Evolutionary conservation across 2,329 filamentous ascomycete genomes (phyloP), one percentile per base, ranked within the genome.

Genomic region (Penicillium sp.): DNA sequence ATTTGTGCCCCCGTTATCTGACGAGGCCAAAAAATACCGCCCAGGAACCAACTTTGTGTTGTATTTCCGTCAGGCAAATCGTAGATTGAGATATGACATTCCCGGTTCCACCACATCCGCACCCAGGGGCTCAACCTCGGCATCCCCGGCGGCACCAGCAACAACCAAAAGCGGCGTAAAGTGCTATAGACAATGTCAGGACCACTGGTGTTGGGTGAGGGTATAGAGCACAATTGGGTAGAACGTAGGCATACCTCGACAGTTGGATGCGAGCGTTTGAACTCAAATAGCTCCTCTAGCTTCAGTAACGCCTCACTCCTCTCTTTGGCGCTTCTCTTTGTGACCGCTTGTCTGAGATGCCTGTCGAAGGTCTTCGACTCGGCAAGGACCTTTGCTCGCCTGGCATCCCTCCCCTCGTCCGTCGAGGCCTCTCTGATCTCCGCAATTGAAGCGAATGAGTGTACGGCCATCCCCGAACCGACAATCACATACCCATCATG

Each of bases 141-240:
- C 52, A 35, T 55, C 26, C 1, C 52, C 52, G 7, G 38, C 52
- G 5, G 38, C 52, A 5, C 52, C 52, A 21, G 52, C 52, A 21
- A 41, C 52, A 7, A 55, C 52, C 17, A 55, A 26, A 31, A 55
- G 52, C 2, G 52, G 52, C 26, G 52, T 46, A 17, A 46, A 55
- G 17, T 55, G 52, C 52, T 46, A 44, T 8, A 19, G 15, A 29
- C 17, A 21, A 11, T 2, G n/a, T 45, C 8, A 54, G 35, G 30
- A 9, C n/a, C 3, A 19, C 15, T 21, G 7, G 7, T 46, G 31
- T 5, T 35, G 13, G 6, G 15, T 7, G 1, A 8, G 23, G 5
- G 23, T 26, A 3, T 29, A 26, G 3, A 29, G 3, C 1, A 9
- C 7, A 9, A 7, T 46, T 21, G 2, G 19, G 17, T 48, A 21